A percentile compares a stretch with the other conserved stretches of the same genome.
Evolutionary conservation across 352 stramenopile genomes (phyloP).

Genomic region (Pilasporangium apinafurcum): DNA sequence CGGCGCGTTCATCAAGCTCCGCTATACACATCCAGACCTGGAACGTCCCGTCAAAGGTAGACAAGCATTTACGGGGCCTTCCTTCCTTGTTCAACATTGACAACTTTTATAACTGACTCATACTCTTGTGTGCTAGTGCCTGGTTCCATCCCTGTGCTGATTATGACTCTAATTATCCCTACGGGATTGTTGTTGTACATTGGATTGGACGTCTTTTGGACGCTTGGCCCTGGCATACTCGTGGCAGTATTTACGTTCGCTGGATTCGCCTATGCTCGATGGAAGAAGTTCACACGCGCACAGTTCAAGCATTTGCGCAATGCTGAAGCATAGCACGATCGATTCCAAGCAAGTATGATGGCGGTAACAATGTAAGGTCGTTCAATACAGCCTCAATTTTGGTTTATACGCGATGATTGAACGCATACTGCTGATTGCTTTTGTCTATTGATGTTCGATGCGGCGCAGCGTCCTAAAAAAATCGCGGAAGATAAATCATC

Average conservation of each 20-base stretch:
- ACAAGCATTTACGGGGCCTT: background rate
- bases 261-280: constrained; percentile 30
- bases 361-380: too few relatives aligned
- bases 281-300: constrained; percentile 31
- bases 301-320: constrained; percentile 22
- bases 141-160: constrained; percentile 17
- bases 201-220: constrained; percentile 34
- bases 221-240: constrained; percentile 29
- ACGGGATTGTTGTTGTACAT: constrained; percentile 36
- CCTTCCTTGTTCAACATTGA: background rate
- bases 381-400: too few relatives aligned
- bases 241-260: constrained; percentile 25
- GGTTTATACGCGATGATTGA: too few relatives aligned
- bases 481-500: too few relatives aligned
- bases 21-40: constrained; percentile 37
- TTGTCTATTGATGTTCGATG: too few relatives aligned
- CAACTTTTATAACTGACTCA: background rate
- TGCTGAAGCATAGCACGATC: constrained; percentile 10
- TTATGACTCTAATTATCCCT: constrained; percentile 22
- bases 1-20: constrained; percentile 85
- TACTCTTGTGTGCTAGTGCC: constrained; percentile 14
- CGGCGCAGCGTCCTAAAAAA: too few relatives aligned
- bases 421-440: too few relatives aligned
- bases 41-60: constrained; percentile 30
- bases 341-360: too few relatives aligned